Evolutionary conservation across 495 filamentous ascomycete species (phyloP).

Genomic region (Trichocladium antarcticum): DNA sequence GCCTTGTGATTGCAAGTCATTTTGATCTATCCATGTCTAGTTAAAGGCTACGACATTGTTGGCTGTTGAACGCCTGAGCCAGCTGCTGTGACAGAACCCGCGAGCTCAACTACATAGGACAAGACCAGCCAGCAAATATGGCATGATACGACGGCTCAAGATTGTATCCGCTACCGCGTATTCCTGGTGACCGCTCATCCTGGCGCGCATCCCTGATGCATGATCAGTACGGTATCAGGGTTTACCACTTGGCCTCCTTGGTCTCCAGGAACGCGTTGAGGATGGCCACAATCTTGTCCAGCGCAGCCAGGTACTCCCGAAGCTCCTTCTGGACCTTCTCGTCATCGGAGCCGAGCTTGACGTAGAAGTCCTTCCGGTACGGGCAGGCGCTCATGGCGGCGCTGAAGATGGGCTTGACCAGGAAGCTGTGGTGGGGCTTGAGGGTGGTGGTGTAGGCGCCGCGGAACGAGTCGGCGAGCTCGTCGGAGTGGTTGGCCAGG

Average conservation of each 20-base stretch:
- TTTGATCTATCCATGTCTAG: too few relatives aligned
- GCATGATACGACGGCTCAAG: too few relatives aligned
- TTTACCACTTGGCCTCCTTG: conserved; percentile 62
- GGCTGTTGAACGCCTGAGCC: too few relatives aligned
- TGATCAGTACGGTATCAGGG: too few relatives aligned
- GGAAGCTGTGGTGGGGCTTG: conserved; percentile 77
- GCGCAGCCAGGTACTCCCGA: conserved; percentile 54
- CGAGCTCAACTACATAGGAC: too few relatives aligned
- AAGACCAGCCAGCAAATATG: too few relatives aligned
- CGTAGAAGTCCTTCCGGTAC: conserved; percentile 82
- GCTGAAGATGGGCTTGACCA: conserved; percentile 80
- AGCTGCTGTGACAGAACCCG: too few relatives aligned
- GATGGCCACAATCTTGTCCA: conserved; percentile 64
- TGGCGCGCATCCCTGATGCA: too few relatives aligned
- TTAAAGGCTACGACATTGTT: too few relatives aligned
- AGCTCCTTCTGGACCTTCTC: conserved; percentile 50
- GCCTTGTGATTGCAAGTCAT: too few relatives aligned
- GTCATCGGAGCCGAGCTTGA: conserved; percentile 63
- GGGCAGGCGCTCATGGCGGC: conserved; percentile 87
- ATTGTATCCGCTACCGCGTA: too few relatives aligned
- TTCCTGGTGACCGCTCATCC: too few relatives aligned
- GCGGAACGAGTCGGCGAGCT: conserved; percentile 80
- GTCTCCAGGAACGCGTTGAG: conserved; percentile 59
- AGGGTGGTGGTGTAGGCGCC: conserved; percentile 72
- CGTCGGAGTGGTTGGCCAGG: conserved; percentile 49